Conservation (phyloP, 352 stramenopile species). For the Globisporangium solare region DNA sequence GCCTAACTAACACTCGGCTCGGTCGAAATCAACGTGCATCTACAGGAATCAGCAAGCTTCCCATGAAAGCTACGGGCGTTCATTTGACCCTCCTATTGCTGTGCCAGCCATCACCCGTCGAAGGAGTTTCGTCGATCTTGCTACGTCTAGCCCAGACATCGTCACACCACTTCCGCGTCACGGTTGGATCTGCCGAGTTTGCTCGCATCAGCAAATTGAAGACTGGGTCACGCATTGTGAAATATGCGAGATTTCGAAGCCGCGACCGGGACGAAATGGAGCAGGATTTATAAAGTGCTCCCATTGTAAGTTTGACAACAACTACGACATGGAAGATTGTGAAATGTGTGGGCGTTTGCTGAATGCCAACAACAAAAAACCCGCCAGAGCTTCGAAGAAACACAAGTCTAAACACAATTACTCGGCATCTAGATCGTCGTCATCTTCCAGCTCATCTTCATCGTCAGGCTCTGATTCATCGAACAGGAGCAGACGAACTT, state of each 20-base stretch:
- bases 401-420: slow-evolving; percentile 27
- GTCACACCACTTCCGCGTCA: slow-evolving; percentile 27
- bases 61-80: slow-evolving; percentile 16
- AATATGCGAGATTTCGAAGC: slow-evolving; percentile 67
- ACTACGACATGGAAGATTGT: slow-evolving; percentile 62
- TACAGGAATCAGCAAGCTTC: slow-evolving; percentile 4
- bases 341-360: slow-evolving; percentile 58
- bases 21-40: neutral
- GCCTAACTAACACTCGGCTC: neutral
- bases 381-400: slow-evolving; percentile 24
- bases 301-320: slow-evolving; percentile 76
- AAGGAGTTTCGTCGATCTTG: slow-evolving; percentile 28
- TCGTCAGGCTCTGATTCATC: slow-evolving; percentile 22
- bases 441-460: slow-evolving; percentile 26
- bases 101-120: slow-evolving; percentile 25
- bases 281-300: slow-evolving; percentile 53
- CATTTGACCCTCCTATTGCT: slow-evolving; percentile 26
- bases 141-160: slow-evolving; percentile 21
- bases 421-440: slow-evolving; percentile 30
- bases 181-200: slow-evolving; percentile 67
- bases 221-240: slow-evolving; percentile 70
- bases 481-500: slow-evolving; percentile 17
- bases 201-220: slow-evolving; percentile 58
- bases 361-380: slow-evolving; percentile 27
- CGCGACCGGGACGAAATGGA: slow-evolving; percentile 35